phyloP scores from a whole-genome alignment of 208 protist species.

The Willaertia magna region DNA sequence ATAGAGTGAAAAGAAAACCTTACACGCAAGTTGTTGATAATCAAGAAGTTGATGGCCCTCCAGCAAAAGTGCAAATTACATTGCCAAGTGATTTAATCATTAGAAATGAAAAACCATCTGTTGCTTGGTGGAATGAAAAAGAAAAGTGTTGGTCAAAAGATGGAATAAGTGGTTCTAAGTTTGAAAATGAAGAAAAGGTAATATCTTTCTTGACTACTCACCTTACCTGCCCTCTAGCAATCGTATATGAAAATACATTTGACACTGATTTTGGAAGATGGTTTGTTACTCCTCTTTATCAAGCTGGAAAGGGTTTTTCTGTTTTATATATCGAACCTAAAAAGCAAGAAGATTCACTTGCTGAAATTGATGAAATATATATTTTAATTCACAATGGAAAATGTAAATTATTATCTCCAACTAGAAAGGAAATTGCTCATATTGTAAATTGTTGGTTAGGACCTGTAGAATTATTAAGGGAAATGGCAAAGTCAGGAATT shows the following conservation, averaged over 20 bases:
- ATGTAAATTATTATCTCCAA: background rate
- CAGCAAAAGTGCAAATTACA: background rate
- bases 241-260: background rate
- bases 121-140: background rate
- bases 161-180: background rate
- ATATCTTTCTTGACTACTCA: background rate
- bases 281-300: background rate
- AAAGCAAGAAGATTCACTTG: background rate
- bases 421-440: background rate
- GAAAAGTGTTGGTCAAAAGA: background rate
- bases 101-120: background rate
- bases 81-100: background rate
- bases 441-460: background rate
- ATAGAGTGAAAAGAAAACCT: background rate
- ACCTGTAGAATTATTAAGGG: background rate
- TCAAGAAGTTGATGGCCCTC: background rate
- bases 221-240: background rate
- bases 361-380: background rate
- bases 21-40: background rate
- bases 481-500: background rate
- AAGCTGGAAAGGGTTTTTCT: background rate
- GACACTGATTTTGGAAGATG: background rate
- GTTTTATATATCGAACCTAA: background rate
- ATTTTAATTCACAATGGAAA: background rate
- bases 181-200: background rate